Base-by-base conservation (phyloP, 192 early-diverging fungal genomes). In the Backusella psychrophila region DNA sequence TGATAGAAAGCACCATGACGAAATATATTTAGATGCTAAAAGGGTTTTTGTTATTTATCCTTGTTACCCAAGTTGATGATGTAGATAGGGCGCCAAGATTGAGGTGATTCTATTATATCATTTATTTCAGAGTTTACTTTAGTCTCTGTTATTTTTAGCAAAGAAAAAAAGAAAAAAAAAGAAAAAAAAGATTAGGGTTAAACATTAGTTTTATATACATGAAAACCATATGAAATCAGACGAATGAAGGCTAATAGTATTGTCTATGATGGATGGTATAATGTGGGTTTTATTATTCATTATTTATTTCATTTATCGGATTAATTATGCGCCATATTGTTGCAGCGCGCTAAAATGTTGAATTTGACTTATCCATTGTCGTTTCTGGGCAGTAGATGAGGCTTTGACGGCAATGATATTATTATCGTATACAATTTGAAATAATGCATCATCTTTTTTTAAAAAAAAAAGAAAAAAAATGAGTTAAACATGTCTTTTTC, bases 401-500 rank as follows among this genome's bases (percentile, higher is more conserved):
- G 89, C 83, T 35, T 87, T 85, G 23, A 93, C 66, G 6, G 87
- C 87, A 17, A 93, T 81, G 0, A 89, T 81, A 36, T 86, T 78
- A 59, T 85, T 78, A 19, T 81, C 80, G 35, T 88, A 85, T 21
- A 88, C 82, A 36, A 93, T 82, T 78, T 93, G 91, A 82, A 93
- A 91, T 7, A 82, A 85, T 6, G 81, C 79, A 44, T 91, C 87
- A 77, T 90, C 88, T 72, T 71, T 74, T 46, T 38, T 44, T n/a
- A n/a, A n/a, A 17, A 44, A 41, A 41, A 41, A 41, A 38, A 29
- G 26, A 19, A 56, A 29, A 68, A 19, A 46, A 36, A 14, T 7
- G 9, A 69, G 15, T 67, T 33, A 39, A 8, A 19, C 19, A 52
- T 17, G 12, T 44, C 23, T 5, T 7, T 11, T 35, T 63, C 7